phyloP scores from a whole-genome alignment of 768 basidiomycete genomes.

The Hericium alpestre region DNA sequence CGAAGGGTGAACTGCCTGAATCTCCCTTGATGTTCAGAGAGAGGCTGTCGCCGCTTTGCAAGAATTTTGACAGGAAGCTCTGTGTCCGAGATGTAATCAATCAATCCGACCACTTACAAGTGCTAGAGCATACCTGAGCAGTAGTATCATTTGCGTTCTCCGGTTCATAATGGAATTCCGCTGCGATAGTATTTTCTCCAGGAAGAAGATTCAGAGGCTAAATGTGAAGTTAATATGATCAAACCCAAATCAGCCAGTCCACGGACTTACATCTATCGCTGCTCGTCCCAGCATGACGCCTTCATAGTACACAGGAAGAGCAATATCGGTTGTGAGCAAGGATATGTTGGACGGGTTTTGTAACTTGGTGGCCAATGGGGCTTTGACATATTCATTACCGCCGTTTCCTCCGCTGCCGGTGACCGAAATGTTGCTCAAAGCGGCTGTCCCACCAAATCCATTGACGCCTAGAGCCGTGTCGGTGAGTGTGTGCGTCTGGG shows the following conservation, averaged over 20 bases:
- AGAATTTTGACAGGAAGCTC: constrained; percentile 48
- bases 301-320: constrained; percentile 49
- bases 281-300: constrained; percentile 49
- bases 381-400: constrained; percentile 47
- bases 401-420: constrained; percentile 54
- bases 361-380: constrained; percentile 47
- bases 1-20: constrained; percentile 47
- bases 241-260: neutral
- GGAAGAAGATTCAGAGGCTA: constrained; percentile 50
- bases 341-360: constrained; percentile 63
- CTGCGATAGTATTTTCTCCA: constrained; percentile 38
- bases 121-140: constrained; percentile 28
- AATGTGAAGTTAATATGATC: neutral
- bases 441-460: constrained; percentile 43
- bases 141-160: constrained; percentile 53
- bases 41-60: constrained; percentile 39
- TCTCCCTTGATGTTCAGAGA: constrained; percentile 53
- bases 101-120: constrained; percentile 6
- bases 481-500: neutral
- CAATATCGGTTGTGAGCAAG: constrained; percentile 43
- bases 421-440: constrained; percentile 46
- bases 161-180: constrained; percentile 64
- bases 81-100: constrained; percentile 12
- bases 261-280: constrained; percentile 38
- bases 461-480: constrained; percentile 36